Evolutionary conservation across 352 stramenopile genomes (phyloP), one percentile per base, ranked within the genome.

Genomic region (Nothophytophthora sp.): DNA sequence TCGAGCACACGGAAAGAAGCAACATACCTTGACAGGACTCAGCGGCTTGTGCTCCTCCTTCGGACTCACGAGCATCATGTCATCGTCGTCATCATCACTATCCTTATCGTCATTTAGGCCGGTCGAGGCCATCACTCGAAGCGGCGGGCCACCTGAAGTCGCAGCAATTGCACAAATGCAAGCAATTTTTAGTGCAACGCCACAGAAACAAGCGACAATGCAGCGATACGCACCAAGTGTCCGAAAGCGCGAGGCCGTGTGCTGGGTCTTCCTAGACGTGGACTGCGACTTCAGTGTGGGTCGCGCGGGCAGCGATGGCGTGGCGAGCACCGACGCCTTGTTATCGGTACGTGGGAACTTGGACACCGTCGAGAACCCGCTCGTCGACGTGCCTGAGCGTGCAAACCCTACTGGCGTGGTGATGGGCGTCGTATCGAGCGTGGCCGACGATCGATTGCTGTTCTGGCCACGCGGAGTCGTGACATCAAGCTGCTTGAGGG

Each of bases 61-160:
- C 5, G 47, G 45, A 19, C 59, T 63, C 5, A 55, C 35, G 15
- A 25, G 29, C 42, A 67, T 60, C 59, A 67, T 63, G 16, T 50
- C 55, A 29, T 78, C 65, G 18, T 85, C 76, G 2, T 81, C 72
- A 20, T 86, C 58, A 15, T 70, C 57, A 11, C 63, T 56, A n/a
- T 60, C 60, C 10, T 60, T 41, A 20, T 56, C 53, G 3, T 49
- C 41, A 37, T 50, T 63, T 3, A 50, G 47, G 28, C 29, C 39
- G 11, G 57, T 61, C 1, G 63, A 72, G 5, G 73, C 70, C 15
- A 76, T 70, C 1, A 89, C 78, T 46, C 78, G 75, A 50, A 82
- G 59, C 7, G 77, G 52, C 30, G 74, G 71, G 7, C 52, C 64
- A 37, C 50, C 60, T 74, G 33, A 19, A 32, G 11, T 23, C 22